Evolutionary conservation across 345 rosid species (phyloP).

Genomic region (Mercurialis annua): DNA sequence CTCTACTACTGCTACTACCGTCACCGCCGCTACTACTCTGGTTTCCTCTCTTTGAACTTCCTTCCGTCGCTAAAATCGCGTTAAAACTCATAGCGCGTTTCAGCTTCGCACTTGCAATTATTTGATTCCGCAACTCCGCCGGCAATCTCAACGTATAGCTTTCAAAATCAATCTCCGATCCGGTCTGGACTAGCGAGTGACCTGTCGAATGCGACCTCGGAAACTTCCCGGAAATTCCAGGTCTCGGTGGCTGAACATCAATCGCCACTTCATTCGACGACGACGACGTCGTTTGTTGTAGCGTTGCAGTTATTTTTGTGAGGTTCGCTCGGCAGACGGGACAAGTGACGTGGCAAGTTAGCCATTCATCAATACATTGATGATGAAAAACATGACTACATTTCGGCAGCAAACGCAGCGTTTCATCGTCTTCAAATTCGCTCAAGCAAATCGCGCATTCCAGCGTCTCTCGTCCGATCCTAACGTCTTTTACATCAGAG

Average conservation of each 20-base stretch:
- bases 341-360: slow-evolving; percentile 47
- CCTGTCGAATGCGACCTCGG: slow-evolving; percentile 57
- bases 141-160: slow-evolving; percentile 50
- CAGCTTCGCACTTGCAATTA: slow-evolving; percentile 27
- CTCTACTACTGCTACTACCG: slow-evolving; percentile 24
- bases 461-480: slow-evolving; percentile 39
- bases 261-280: slow-evolving; percentile 28
- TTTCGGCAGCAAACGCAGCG: slow-evolving; percentile 38
- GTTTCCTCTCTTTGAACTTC: slow-evolving; percentile 21
- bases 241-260: slow-evolving; percentile 19
- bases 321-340: slow-evolving; percentile 60
- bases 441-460: slow-evolving; percentile 28
- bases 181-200: slow-evolving; percentile 38
- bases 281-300: slow-evolving; percentile 3
- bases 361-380: slow-evolving; percentile 53
- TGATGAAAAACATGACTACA: slow-evolving; percentile 59
- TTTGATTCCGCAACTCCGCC: slow-evolving; percentile 37
- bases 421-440: slow-evolving; percentile 20
- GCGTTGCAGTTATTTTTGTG: slow-evolving; percentile 12
- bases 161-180: slow-evolving; percentile 31
- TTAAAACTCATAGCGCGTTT: slow-evolving; percentile 45
- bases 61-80: slow-evolving; percentile 26
- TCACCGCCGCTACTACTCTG: slow-evolving; percentile 23
- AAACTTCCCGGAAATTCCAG: slow-evolving; percentile 26
- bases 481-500: slow-evolving; percentile 48